Evolutionary conservation across 176 grass and related monocot species (phyloP), one percentile per base, ranked within the genome.

Genomic region (Bothriochloa decipiens): DNA sequence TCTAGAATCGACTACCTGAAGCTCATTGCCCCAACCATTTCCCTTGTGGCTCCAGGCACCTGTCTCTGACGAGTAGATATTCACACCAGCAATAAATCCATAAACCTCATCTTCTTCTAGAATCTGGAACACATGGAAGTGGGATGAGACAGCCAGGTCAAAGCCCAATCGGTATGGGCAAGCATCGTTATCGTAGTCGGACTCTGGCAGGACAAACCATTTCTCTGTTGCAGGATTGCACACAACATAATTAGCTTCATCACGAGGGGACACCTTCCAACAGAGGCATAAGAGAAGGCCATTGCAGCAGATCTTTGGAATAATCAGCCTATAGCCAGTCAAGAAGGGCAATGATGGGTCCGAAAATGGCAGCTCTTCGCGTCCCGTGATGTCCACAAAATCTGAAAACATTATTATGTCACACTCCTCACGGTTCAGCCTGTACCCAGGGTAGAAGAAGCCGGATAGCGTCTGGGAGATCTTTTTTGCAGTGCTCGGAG

Each of bases 221-320:
- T 78, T 42, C 55, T 78, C 13, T 15, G 75, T 62, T 14, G 55
- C 75, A 62, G 75, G 75, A 63, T 61, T 78, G n/a, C 74, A 77
- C 32, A 77, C 74, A 23, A 77, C 52, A 11, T 6, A 17, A 42
- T 78, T 8, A 23, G 3, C 1, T 63, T 36, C 33, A 41, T 61
- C 75, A 1, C 17, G 12, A 0, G 75, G 35, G 55, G 7, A 63
- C 6, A 26, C 49, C 10, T 76, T 60, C 50, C 68, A 10, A 18
- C 52, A 50, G 35, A 53, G 10, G 68, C 81, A 73, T 14, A 82
- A 40, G 23, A 82, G 36, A 1, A 73, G 81, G 23, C 81, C 81
- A 1, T 82, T 82, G 80, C 49, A 82, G 67, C 80, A 82, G 20
- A 28, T n/a, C 13, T 75, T 33, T 75, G 72, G 74, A 73, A 28